These are phyloP conservation scores for Flaveria robusta DNA, from an alignment of 129 eudicot species.

Conservation along the genomic window DNA sequence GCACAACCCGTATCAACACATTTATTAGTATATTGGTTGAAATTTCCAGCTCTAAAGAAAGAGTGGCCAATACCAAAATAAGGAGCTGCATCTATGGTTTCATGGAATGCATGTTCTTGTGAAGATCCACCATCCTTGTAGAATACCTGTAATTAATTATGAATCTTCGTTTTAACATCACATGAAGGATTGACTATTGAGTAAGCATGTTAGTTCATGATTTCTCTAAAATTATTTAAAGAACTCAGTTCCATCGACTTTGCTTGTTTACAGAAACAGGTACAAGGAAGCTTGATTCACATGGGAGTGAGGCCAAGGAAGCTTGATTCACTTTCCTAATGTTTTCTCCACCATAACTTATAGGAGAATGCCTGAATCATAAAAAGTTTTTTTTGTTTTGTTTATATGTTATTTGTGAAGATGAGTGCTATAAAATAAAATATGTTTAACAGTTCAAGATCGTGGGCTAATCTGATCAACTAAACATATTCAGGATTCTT, in stretches of 20 bases:
- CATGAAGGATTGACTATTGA: not conserved
- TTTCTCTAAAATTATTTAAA: not conserved
- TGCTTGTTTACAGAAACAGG: conserved; percentile 1
- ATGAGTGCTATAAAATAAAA: too few species aligned
- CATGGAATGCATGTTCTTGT: conserved; percentile 25
- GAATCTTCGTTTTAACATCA: not conserved
- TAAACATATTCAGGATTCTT: not conserved
- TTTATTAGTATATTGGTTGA: not conserved
- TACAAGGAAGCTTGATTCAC: not conserved
- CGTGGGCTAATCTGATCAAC: too few species aligned
- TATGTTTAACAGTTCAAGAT: too few species aligned
- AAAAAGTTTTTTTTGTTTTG: not conserved
- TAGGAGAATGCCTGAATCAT: not conserved
- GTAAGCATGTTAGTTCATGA: conserved; percentile 1
- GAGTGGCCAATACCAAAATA: conserved; percentile 35
- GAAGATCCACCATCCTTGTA: conserved; percentile 47
- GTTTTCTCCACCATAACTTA: not conserved
- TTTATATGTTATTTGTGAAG: not conserved
- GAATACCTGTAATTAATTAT: conserved; percentile 57
- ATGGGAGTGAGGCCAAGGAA: not conserved
- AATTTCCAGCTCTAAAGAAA: conserved; percentile 9
- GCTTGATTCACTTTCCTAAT: not conserved
- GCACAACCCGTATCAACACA: not conserved
- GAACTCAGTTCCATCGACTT: not conserved
- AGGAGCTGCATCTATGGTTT: conserved; percentile 37